These are phyloP conservation scores for Centrapalus pauciflorus DNA, from an alignment of 129 eudicot genomes.

Conservation along the genomic window DNA sequence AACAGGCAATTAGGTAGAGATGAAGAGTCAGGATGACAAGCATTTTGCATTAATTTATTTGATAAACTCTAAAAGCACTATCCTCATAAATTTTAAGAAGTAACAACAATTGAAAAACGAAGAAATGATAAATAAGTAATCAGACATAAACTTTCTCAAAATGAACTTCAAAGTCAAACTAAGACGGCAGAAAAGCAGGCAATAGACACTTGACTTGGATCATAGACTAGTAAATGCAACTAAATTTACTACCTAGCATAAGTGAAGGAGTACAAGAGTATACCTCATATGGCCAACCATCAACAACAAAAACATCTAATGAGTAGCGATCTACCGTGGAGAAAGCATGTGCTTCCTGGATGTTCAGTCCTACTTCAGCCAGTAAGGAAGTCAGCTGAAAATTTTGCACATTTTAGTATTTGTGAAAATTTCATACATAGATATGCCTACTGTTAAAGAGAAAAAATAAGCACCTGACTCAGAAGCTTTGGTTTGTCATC, in stretches of 20 bases:
- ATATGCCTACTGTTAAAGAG: background rate
- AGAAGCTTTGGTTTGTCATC: constrained; percentile 99
- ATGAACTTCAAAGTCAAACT: background rate
- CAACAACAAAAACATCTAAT: constrained; percentile 94
- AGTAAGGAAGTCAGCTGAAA: constrained; percentile 90
- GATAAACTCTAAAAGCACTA: background rate
- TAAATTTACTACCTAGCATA: constrained; percentile 3
- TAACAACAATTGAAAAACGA: background rate
- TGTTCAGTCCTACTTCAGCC: constrained; percentile 90
- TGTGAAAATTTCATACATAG: background rate
- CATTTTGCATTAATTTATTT: background rate
- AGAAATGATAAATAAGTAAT: background rate
- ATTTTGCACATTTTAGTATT: constrained; percentile 1
- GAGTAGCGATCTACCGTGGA: constrained; percentile 98
- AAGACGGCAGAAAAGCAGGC: background rate
- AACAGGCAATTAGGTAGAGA: background rate
- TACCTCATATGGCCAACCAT: constrained; percentile 99
- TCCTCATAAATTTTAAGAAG: background rate
- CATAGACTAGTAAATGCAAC: background rate
- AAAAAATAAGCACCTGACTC: constrained; percentile 67
- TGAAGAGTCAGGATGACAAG: background rate
- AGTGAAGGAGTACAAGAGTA: background rate
- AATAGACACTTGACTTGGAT: background rate
- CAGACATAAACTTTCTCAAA: background rate
- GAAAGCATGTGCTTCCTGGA: constrained; percentile 99